Base-by-base conservation (phyloP, 345 rosid species). In the Citrus maxima region DNA sequence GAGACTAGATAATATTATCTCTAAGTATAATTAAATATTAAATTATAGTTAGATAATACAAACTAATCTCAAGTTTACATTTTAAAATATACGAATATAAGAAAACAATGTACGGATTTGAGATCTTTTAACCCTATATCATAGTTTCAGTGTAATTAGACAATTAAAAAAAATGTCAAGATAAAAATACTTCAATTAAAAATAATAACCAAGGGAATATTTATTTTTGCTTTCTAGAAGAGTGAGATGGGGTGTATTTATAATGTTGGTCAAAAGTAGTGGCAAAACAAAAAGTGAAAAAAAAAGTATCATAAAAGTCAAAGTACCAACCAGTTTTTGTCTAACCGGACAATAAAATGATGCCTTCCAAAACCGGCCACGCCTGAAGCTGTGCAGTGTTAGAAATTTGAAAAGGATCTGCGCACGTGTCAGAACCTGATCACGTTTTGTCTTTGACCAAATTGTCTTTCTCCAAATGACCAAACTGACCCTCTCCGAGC, bases 301-400 rank as follows among this genome's bases (percentile, higher is more conserved):
- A 35, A 2, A 42, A 54, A 1, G 5, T 18, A 6, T 18, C 6
- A 6, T 4, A 42, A 72, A 72, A 75, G 87, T 81, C 88, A 84
- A 83, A 87, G 76, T 24, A 75, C 79, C 75, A 67, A 74, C 78
- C 56, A 67, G 64, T 76, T 55, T 73, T 78, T 77, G 78, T 76
- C 73, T 27, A 81, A 70, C 75, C 79, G 81, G 88, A 87, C 88
- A 80, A 87, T 86, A 82, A 84, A 65, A 79, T 82, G 74, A 84
- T 84, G 82, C 69, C 83, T 79, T 69, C 13, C 78, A 40, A 62
- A 78, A 46, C 85, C 74, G 82, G 82, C 90, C 90, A 85, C 86
- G 83, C 85, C 59, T 66, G 79, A 19, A 49, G 27, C 61, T 46
- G 66, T 61, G 79, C 77, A 69, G 83, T 40, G 51, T 13, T 10